Base-by-base conservation (phyloP, 2,329 filamentous ascomycete genomes). In the Tolypocladium tundrense region DNA sequence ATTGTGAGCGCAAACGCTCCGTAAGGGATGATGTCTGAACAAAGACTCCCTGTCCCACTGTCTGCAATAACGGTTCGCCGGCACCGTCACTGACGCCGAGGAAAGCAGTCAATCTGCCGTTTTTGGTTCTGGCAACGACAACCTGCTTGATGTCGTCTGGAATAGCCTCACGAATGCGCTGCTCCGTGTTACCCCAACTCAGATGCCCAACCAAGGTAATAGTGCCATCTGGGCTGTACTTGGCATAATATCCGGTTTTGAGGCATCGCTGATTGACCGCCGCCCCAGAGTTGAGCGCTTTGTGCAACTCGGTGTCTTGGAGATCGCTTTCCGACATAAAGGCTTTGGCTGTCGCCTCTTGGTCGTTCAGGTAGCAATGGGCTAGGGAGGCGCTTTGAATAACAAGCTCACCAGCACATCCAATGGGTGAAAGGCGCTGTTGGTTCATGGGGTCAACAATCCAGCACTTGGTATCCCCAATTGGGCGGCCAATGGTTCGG, bases 401-500 rank as follows among this genome's bases (percentile, higher is more conserved):
- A 6, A 62, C 39, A 21, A 62, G n/a, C 21, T 62, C 60, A n/a
- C 60, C 59, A 2, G 58, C 42, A 33, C 42, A 51, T n/a, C 59
- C 59, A n/a, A 57, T 57, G 3, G 60, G 57, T 10, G 55, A 50
- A 21, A 59, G 53, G 7, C 41, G 53, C 40, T 45, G 53, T 4
- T 14, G 48, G 37, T 60, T 45, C 4, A n/a, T 19, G 21, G 55
- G 42, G 35, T 58, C 56, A 3, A 58, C 53, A 31, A 60, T 54
- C 54, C 56, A 60, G 21, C 53, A 56, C 27, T 19, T 43, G 10
- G 40, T 39, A 13, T 54, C 53, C 13, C 53, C 53, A 16, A 57
- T 45, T 3, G 59, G 54, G 2, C 42, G 43, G 6, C 59, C 59
- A 35, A 60, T 37, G 24, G 53, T 56, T 39, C 40, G 6, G 11